Evolutionary conservation across 805 yeast species (phyloP), one percentile per base, ranked within the genome.

Genomic region (Candida rishiriensis): DNA sequence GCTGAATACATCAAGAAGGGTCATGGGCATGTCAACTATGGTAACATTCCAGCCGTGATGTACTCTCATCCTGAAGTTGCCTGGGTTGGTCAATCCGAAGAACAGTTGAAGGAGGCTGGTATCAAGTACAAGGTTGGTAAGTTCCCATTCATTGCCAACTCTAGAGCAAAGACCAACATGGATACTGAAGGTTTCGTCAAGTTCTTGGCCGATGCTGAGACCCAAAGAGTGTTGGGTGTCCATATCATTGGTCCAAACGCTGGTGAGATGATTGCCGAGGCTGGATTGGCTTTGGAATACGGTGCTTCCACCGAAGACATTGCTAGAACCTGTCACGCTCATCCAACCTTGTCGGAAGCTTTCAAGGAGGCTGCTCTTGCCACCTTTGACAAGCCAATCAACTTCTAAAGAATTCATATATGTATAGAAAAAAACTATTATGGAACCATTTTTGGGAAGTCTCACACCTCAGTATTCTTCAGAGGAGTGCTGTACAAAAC

Each of bases 231-330:
- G 37, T 75, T 93, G 55, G 99, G 99, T 68, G 89, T 86, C 50
- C 99, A 93, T 75, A 91, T 93, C 66, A 85, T 90, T 56, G 99
- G 99, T 58, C 86, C 99, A 56, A 90, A 88, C 64, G 99, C 99
- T 48, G 99, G 99, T 72, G 99, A 93, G 77, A 88, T 93, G 97
- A 93, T 93, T 66, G 98, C 95, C 54, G 99, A 95, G 76, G 97
- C 89, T 52, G 95, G 96, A 55, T 78, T 93, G 65, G 99, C 99
- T 37, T 69, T 93, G 52, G 99, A 93, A 74, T 93, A 93, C 72
- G 99, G 99, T 68, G 99, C 99, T 44, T 84, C 95, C 10, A 87
- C 97, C 42, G 99, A 93, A 74, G 99, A 93, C 65, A 77, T 93
- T 59, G 95, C 97, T 51, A 86, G 99, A 75, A 87, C 88, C 35